Percentiles rank a stretch among this genome's conserved stretches.
Conservation (phyloP, 768 basidiomycete genomes). For the Gymnopilus junonius region DNA sequence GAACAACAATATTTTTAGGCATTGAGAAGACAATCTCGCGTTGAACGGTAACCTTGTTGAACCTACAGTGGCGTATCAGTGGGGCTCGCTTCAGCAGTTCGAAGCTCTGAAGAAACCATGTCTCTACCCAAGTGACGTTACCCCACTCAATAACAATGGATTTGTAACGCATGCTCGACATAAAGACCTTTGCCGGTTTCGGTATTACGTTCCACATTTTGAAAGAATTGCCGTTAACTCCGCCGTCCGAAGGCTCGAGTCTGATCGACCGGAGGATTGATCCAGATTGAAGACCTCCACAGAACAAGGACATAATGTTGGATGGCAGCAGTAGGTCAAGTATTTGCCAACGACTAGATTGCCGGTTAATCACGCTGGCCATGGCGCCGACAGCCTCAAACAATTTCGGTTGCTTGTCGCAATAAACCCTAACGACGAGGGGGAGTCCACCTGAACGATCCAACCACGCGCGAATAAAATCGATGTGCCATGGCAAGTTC, state of each 20-base stretch:
- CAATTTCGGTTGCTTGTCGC: neutral
- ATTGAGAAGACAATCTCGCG: neutral
- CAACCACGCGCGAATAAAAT: neutral
- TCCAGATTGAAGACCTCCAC: neutral
- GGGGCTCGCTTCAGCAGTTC: too few relatives aligned
- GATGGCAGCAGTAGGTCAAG: neutral
- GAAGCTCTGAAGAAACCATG: neutral
- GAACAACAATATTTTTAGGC: too few relatives aligned
- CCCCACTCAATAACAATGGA: neutral
- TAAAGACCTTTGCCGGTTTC: neutral
- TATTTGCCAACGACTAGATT: neutral
- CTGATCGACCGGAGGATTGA: too few relatives aligned
- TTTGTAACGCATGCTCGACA: neutral
- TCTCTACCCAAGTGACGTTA: neutral
- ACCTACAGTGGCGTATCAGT: too few relatives aligned
- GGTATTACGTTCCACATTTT: neutral
- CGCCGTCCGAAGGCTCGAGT: too few relatives aligned
- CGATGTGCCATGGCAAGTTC: neutral
- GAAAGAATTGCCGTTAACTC: neutral
- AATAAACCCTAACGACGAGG: neutral
- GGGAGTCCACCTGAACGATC: neutral
- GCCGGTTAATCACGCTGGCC: neutral
- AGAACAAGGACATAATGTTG: neutral
- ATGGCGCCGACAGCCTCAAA: neutral
- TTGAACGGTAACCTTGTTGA: too few relatives aligned